A percentile compares a stretch with the other conserved stretches of the same genome.
These are phyloP conservation scores for Alternaria ethzedia DNA, from an alignment of 2,329 filamentous ascomycete genomes.

Conservation along the genomic window DNA sequence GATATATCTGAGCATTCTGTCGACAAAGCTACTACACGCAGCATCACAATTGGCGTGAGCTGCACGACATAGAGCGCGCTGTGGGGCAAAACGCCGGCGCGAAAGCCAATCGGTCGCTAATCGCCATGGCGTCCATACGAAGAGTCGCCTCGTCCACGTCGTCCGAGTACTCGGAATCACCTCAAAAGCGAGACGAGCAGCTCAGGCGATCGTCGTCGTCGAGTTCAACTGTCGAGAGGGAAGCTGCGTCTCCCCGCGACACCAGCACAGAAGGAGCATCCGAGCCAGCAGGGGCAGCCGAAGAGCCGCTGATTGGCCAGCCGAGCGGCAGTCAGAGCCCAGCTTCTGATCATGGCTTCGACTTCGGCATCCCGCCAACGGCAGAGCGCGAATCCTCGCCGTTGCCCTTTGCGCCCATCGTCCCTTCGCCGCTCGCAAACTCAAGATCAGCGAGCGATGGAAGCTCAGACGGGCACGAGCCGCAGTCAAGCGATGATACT, in stretches of 20 bases:
- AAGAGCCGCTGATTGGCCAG: background rate
- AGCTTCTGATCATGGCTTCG: conserved; percentile 9
- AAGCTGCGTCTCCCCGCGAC: conserved; percentile 23
- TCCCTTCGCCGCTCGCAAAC: conserved; percentile 15
- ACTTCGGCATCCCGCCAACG: conserved; percentile 9
- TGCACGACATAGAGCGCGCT: conserved; percentile 4
- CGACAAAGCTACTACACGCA: background rate
- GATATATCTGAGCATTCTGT: background rate
- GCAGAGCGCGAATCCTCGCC: conserved; percentile 6
- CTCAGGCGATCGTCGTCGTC: conserved; percentile 26
- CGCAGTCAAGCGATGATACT: conserved; percentile 15
- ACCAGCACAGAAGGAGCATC: conserved; percentile 7
- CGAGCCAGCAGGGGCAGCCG: conserved; percentile 6
- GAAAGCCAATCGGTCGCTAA: conserved; percentile 4
- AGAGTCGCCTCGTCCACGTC: conserved; percentile 26
- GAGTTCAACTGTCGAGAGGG: conserved; percentile 28
- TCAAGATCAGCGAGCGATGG: conserved; percentile 6
- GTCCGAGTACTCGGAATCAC: conserved; percentile 14
- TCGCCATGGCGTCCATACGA: conserved; percentile 29
- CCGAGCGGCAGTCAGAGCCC: conserved; percentile 8
- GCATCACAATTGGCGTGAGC: background rate
- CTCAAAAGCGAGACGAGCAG: conserved; percentile 26
- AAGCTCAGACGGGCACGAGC: background rate
- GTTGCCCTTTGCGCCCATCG: conserved; percentile 13
- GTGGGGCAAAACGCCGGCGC: conserved; percentile 2